Base-by-base conservation (phyloP, 805 yeast genomes). In the Torulaspora quercuum region DNA sequence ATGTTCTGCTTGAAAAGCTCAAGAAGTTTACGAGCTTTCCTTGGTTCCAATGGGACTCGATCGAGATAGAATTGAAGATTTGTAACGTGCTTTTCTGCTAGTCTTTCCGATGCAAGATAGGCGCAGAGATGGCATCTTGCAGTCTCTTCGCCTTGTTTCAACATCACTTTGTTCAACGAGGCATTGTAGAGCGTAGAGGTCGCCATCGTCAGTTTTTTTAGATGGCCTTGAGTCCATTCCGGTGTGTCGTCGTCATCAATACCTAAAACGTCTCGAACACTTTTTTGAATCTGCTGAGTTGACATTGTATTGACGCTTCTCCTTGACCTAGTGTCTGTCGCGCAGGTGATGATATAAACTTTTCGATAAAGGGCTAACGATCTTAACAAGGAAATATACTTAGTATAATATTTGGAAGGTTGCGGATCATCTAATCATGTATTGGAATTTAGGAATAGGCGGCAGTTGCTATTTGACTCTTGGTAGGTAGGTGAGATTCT, bases 61-160 rank as follows among this genome's bases (percentile, higher is more conserved):
- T 68, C 70, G 23, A 65, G 34, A 21, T 63, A 63, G 5, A 82
- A 83, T 3, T 63, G 62, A 1, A 81, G 73, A 6, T 77, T 62
- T 3, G 67, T 57, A 9, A 42, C 45, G 27, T 73, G 61, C 22
- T 59, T 59, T 7, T 63, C 59, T 8, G 63, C 61, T 27, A 73
- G 68, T 43, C 68, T 67, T 39, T 76, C 78, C 9, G 73, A 72
- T 0, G 84, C 80, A 15, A 81, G 53, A 44, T 64, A 75, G 4
- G 87, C 82, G 55, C 87, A 78, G 8, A 83, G 55, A 53, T 82
- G 89, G 37, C 70, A 70, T 36, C 90, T 64, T 1, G 86, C 87
- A 2, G 73, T 63, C 45, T 82, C 89, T 34, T 76, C 74, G 25
- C 68, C 68, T 16, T 69, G 68, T 9, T 75, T 69, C 14, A 82